phyloP scores from a whole-genome alignment of 306 rosid species.

The Prunus mume region DNA sequence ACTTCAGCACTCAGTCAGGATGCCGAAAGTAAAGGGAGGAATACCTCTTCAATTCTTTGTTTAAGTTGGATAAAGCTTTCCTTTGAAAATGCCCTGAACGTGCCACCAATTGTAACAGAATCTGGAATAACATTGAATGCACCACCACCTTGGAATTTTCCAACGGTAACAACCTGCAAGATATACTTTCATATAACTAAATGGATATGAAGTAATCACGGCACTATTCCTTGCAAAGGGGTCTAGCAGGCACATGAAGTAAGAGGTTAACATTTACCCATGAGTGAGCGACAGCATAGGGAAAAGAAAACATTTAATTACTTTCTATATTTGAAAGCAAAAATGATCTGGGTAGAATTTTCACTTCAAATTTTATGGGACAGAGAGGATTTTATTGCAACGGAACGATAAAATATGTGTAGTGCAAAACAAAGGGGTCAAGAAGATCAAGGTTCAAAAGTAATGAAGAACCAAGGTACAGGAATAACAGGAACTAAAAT shows the following conservation, averaged over 20 bases:
- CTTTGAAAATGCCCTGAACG: conserved; percentile 69
- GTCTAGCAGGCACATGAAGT: neutral
- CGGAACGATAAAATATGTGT: no score
- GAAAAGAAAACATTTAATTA: neutral
- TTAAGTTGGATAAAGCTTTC: conserved; percentile 50
- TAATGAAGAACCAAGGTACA: neutral
- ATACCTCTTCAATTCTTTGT: conserved; percentile 68
- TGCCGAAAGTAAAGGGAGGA: neutral
- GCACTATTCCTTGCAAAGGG: neutral
- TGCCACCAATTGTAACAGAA: conserved; percentile 84
- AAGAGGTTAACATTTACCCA: neutral
- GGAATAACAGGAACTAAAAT: neutral
- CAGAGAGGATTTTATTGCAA: no score
- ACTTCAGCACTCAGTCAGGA: neutral
- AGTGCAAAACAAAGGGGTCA: no score
- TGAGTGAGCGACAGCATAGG: neutral
- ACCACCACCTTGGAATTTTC: conserved; percentile 71
- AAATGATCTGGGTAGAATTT: neutral
- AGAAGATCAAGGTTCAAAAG: neutral
- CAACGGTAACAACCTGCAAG: conserved; percentile 69
- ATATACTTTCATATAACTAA: neutral
- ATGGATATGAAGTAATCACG: neutral
- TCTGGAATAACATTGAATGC: conserved; percentile 92
- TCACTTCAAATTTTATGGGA: no score
- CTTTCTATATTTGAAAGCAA: neutral